A percentile compares a stretch with the other conserved stretches of the same genome.
These are phyloP conservation scores for Globisporangium nodosum DNA, from an alignment of 352 stramenopile genomes.

Conservation along the genomic window DNA sequence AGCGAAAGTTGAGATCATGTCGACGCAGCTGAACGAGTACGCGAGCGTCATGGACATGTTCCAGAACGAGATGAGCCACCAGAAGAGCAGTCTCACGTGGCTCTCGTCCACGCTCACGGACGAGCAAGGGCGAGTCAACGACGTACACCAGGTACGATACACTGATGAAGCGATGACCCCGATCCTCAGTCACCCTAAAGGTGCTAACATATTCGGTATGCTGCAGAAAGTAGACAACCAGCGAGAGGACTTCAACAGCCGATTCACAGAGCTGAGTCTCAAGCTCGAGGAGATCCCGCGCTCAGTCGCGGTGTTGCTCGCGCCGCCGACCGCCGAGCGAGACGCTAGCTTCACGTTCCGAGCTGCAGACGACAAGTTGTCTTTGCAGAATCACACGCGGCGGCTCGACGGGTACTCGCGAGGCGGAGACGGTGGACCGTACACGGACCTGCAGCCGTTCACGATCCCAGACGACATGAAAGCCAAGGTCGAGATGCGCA, in stretches of 20 bases:
- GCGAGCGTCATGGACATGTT: conserved; percentile 54
- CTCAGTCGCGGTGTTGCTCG: conserved; percentile 41
- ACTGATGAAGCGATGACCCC: neutral
- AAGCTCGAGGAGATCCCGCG: conserved; percentile 59
- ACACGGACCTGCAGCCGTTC: conserved; percentile 67
- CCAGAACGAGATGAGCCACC: conserved; percentile 55
- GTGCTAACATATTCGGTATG: neutral
- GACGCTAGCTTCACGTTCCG: conserved; percentile 43
- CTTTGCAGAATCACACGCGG: conserved; percentile 41
- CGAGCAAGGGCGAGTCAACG: conserved; percentile 33
- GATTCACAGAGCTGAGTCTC: conserved; percentile 51
- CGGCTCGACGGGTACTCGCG: conserved; percentile 14
- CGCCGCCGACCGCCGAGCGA: conserved; percentile 6
- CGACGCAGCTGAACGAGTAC: conserved; percentile 52
- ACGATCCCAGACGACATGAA: conserved; percentile 80
- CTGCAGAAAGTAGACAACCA: conserved; percentile 70
- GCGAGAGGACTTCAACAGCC: conserved; percentile 52
- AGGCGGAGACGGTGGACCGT: conserved; percentile 25
- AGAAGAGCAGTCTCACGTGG: conserved; percentile 37
- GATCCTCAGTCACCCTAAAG: neutral
- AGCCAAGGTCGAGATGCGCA: conserved; percentile 62
- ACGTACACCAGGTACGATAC: conserved; percentile 36
- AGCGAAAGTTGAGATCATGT: conserved; percentile 37
- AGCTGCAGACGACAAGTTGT: conserved; percentile 45
- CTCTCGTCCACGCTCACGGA: conserved; percentile 47